phyloP scores from a whole-genome alignment of 495 filamentous ascomycete species.

The Thermothielavioides terrestris region DNA sequence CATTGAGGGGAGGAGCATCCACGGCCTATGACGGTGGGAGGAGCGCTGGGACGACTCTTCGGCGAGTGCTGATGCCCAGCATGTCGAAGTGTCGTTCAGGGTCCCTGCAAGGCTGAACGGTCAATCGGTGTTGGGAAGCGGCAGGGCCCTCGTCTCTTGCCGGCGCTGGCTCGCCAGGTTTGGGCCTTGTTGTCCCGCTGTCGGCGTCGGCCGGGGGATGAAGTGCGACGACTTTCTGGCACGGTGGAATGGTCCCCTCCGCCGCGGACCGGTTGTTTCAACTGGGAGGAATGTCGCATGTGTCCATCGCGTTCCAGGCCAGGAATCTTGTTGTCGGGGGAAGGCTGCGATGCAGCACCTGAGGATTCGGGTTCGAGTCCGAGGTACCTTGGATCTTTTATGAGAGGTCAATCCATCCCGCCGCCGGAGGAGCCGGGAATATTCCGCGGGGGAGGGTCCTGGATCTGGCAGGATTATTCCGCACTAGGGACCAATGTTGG shows the following conservation, averaged over 20 bases:
- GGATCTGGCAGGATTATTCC: background rate
- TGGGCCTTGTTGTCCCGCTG: background rate
- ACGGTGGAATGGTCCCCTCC: background rate
- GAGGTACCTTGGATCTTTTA: background rate
- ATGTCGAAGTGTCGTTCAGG: conserved; percentile 10
- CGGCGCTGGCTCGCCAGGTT: background rate
- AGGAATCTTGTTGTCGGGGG: background rate
- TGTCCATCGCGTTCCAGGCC: conserved; percentile 1
- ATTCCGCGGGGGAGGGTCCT: conserved; percentile 1
- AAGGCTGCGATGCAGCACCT: background rate
- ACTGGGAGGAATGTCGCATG: conserved; percentile 1
- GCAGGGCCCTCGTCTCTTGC: background rate
- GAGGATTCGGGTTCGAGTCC: no score
- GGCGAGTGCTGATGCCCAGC: background rate
- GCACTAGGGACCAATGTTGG: no score
- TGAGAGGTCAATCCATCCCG: no score
- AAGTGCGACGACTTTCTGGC: background rate
- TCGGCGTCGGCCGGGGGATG: background rate
- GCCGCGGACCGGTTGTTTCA: background rate
- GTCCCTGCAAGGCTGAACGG: no score
- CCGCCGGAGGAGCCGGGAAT: background rate
- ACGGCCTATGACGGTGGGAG: conserved; percentile 1
- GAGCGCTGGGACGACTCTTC: background rate
- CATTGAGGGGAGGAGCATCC: conserved; percentile 1
- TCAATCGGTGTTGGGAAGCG: background rate